Evolutionary conservation across 441 rosid genomes (phyloP).

Genomic region (Pelargonium citronellum): DNA sequence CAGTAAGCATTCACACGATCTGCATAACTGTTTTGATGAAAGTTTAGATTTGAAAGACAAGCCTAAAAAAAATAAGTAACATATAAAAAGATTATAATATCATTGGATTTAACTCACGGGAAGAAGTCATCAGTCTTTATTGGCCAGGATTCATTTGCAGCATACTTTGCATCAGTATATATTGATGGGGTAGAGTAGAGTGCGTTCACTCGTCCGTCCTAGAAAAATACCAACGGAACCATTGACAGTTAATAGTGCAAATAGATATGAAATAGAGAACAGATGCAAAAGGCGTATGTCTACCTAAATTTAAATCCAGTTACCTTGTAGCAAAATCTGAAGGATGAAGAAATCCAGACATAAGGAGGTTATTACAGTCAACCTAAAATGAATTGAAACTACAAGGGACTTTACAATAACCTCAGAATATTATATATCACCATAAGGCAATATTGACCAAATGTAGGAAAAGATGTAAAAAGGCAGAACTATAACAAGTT

Average conservation of each 20-base stretch:
- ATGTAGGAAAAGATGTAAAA: neutral
- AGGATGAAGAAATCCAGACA: neutral
- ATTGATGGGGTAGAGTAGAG: conserved; percentile 95
- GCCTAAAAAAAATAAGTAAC: conserved; percentile 14
- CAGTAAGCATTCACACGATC: conserved; percentile 90
- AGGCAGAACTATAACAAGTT: neutral
- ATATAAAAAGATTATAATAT: neutral
- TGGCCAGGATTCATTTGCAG: conserved; percentile 74
- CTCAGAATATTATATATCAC: neutral
- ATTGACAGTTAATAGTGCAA: conserved; percentile 8
- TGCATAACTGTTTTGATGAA: conserved; percentile 65
- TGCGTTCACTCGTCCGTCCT: conserved; percentile 98
- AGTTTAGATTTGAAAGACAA: conserved; percentile 23
- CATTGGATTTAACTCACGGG: conserved; percentile 59
- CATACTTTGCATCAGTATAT: conserved; percentile 93
- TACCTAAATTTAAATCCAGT: neutral
- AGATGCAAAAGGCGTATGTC: neutral
- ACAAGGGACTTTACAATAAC: neutral
- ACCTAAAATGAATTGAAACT: neutral
- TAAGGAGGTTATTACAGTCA: neutral
- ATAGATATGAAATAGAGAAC: neutral
- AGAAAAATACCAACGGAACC: conserved; percentile 21
- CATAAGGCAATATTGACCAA: neutral
- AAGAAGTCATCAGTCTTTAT: conserved; percentile 80
- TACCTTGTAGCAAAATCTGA: neutral